Base-by-base conservation (phyloP, 495 filamentous ascomycete genomes). In the Astrothelium macrocarpum region DNA sequence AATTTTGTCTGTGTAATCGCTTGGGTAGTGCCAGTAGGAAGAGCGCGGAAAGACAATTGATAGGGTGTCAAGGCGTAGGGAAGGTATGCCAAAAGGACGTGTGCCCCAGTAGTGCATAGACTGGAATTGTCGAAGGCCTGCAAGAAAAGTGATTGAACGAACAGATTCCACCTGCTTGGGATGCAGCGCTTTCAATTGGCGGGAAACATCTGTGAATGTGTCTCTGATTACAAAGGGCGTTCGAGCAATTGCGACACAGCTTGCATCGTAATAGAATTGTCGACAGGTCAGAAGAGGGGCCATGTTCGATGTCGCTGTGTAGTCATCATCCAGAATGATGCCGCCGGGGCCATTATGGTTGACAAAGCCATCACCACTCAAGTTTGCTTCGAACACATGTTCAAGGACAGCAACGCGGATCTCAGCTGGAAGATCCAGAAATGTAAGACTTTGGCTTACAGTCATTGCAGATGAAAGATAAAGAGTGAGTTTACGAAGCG, bases 11-110 rank as follows among this genome's bases (percentile, higher is more conserved):
- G 66, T 74, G 59, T 62, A 69, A 62, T 72, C 67, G 20, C 64
- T 68, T 14, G 67, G 66, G 58, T 71, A 71, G 60, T 71, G 69
- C 65, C 63, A 71, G 59, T 69, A 68, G 43, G 65, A 65, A 14
- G 65, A 68, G 2, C 66, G 64, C 28, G 71, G 63, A 20, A 74
- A 62, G 2, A 71, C 68, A 29, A 74, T 63, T 28, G 69, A 64
- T 31, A 74, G 59, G 11, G 39, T 62, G 28, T 73, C 67, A 23
- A 74, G 65, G 0, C 59, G 39, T 20, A 74, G 59, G 18, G n/a
- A 32, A 18, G 31, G 16, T 26, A 68, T 46, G 56, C 70, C 66
- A 65, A 72, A 73, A 12, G 71, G 71, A 43, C 64, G 61, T 26
- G 60, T 14, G 36, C 45, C 36, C 71, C 71, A 74, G 12, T 69